Conservation (phyloP, 345 rosid species). For the Euphorbia lathyris region DNA sequence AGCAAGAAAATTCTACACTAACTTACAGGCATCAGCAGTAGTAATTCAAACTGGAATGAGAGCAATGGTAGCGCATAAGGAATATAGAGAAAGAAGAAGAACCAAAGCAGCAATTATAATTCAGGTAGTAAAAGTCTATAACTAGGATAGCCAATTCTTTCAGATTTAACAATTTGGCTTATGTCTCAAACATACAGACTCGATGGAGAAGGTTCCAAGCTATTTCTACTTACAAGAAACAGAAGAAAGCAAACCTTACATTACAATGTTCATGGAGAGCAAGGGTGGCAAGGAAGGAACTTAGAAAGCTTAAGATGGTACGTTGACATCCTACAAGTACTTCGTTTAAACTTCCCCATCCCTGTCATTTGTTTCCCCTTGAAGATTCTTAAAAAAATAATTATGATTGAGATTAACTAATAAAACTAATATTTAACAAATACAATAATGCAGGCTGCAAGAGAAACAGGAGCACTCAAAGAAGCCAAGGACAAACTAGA, state of each 20-base stretch:
- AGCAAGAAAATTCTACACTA: slow-evolving; percentile 42
- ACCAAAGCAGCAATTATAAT: slow-evolving; percentile 53
- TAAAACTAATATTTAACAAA: background rate
- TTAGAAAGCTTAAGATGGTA: slow-evolving; percentile 58
- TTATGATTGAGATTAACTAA: background rate
- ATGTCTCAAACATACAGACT: slow-evolving; percentile 34
- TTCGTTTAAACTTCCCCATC: background rate
- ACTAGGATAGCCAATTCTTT: background rate
- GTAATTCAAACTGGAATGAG: slow-evolving; percentile 56
- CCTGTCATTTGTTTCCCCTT: background rate
- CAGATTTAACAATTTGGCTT: background rate
- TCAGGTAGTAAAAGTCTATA: slow-evolving; percentile 38
- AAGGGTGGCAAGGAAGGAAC: slow-evolving; percentile 56
- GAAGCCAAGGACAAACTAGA: slow-evolving; percentile 66
- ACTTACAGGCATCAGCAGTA: slow-evolving; percentile 41
- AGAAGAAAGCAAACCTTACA: slow-evolving; percentile 44
- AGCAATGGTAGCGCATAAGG: slow-evolving; percentile 54
- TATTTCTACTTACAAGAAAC: slow-evolving; percentile 38
- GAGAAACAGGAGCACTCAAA: slow-evolving; percentile 68
- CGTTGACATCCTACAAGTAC: background rate
- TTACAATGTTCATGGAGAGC: slow-evolving; percentile 63
- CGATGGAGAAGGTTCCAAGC: slow-evolving; percentile 52
- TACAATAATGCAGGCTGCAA: slow-evolving; percentile 49
- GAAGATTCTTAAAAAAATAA: background rate
- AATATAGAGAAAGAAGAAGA: slow-evolving; percentile 46